Base-by-base conservation (phyloP, 495 filamentous ascomycete genomes). In the Talaromyces ruber region DNA sequence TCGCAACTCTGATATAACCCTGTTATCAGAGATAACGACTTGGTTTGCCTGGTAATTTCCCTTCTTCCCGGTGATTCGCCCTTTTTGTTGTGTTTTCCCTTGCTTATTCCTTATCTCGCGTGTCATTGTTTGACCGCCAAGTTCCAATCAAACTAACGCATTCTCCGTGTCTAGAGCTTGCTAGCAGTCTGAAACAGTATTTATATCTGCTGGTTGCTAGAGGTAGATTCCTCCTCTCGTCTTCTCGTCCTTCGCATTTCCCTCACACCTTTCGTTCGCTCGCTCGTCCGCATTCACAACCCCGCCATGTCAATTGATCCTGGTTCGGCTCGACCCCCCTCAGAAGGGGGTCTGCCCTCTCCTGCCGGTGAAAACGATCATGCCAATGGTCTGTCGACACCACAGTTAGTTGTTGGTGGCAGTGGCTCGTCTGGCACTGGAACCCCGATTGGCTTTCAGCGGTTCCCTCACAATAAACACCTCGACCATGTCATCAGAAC, bases 401-500 rank as follows among this genome's bases (percentile, higher is more conserved):
- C 74, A 11, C 76, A 78, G 70, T 67, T 74, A 9, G 72, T 70
- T 63, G 66, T 62, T 61, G 71, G 71, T 61, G 70, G 71, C 9
- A 74, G 75, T 50, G 72, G 75, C 39, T 65, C 69, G 6, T 79
- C 77, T 12, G 77, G 76, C 62, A 24, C 74, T 34, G 74, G 77
- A 14, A 80, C 77, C 29, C 77, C 77, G 59, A 76, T 80, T 62
- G 77, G 77, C 30, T 80, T 80, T 69, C 77, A 80, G 63, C 71
- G 77, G 30, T 76, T 68, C 61, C 75, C 73, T 50, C 81, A 82
- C 67, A 88, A 88, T 69, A 88, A 86, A 69, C 73, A 85, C 60
- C 75, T 90, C 11, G 86, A 90, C 43, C 74, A 84, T 67, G 80
- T 86, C 53, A 76, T 84, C 28, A 79, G 82, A 2, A 79, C 78